Conservation (phyloP, 1,284 basidiomycete genomes). For the Cerrena zonata region DNA sequence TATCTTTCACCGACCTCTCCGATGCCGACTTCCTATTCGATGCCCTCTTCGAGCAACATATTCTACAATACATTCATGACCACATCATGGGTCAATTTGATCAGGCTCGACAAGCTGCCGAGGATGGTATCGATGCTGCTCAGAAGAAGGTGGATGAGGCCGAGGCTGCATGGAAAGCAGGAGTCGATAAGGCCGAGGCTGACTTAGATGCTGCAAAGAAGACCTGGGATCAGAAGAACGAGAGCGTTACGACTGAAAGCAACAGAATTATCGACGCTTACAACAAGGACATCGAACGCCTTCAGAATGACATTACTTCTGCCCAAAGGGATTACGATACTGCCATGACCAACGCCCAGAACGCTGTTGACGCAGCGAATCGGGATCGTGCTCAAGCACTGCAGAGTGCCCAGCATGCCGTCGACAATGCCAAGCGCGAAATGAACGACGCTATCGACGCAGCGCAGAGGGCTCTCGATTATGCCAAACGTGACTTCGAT, state of each 20-base stretch:
- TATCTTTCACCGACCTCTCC: not conserved
- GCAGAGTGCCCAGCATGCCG: not conserved
- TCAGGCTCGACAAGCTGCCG: not conserved
- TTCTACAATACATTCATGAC: slow-evolving; percentile 8
- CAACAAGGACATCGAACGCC: not conserved
- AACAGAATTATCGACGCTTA: not conserved
- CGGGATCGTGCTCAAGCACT: not conserved
- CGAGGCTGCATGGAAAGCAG: not conserved
- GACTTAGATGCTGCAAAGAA: not conserved
- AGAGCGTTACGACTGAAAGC: not conserved
- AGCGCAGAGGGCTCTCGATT: not conserved
- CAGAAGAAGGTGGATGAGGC: not conserved
- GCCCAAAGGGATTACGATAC: not conserved
- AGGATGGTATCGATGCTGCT: not conserved
- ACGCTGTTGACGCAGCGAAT: not conserved
- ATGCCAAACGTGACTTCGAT: not conserved
- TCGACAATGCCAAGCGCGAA: not conserved
- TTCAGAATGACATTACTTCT: not conserved
- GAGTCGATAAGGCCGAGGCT: not conserved
- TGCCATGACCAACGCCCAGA: not conserved
- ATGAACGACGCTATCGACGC: not conserved
- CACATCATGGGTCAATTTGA: not conserved
- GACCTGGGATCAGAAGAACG: not conserved
- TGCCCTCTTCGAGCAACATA: slow-evolving; percentile 8
- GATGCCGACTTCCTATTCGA: slow-evolving; percentile 7